Evolutionary conservation across 768 basidiomycete species (phyloP).

Genomic region (Mycena amicta): DNA sequence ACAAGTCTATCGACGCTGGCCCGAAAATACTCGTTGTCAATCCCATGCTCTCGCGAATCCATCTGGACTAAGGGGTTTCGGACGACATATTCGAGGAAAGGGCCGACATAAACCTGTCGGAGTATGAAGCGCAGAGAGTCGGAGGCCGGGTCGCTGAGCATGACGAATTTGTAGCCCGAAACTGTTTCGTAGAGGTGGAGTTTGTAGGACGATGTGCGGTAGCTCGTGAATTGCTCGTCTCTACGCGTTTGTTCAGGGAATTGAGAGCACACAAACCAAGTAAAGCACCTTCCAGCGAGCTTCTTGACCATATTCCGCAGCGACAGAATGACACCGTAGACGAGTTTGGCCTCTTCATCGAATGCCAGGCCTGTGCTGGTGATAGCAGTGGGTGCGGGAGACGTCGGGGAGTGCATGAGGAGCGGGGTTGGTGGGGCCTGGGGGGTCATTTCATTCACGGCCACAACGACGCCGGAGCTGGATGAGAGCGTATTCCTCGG

Average conservation of each 20-base stretch:
- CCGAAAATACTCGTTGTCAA: conserved; percentile 93
- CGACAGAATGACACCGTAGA: conserved; percentile 93
- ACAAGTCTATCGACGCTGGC: conserved; percentile 76
- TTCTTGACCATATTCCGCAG: conserved; percentile 95
- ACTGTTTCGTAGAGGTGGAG: conserved; percentile 90
- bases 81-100: conserved; percentile 92
- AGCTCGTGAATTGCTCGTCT: conserved; percentile 89
- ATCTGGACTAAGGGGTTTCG: conserved; percentile 86
- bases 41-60: conserved; percentile 81
- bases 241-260: conserved; percentile 39
- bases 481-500: conserved; percentile 71
- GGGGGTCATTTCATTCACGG: conserved; percentile 46
- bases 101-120: conserved; percentile 89
- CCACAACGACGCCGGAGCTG: conserved; percentile 68
- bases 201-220: conserved; percentile 90
- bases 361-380: conserved; percentile 74
- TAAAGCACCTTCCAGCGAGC: conserved; percentile 74
- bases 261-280: not conserved
- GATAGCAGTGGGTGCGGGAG: conserved; percentile 32
- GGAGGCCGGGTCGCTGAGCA: conserved; percentile 84
- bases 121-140: conserved; percentile 83
- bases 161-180: conserved; percentile 93
- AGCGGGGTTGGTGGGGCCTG: conserved; percentile 40
- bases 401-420: conserved; percentile 31
- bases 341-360: conserved; percentile 96